Percentiles rank a stretch among this genome's conserved stretches.
Evolutionary conservation across 2,329 filamentous ascomycete species (phyloP).

Genomic region (Penicillium oxalicum): DNA sequence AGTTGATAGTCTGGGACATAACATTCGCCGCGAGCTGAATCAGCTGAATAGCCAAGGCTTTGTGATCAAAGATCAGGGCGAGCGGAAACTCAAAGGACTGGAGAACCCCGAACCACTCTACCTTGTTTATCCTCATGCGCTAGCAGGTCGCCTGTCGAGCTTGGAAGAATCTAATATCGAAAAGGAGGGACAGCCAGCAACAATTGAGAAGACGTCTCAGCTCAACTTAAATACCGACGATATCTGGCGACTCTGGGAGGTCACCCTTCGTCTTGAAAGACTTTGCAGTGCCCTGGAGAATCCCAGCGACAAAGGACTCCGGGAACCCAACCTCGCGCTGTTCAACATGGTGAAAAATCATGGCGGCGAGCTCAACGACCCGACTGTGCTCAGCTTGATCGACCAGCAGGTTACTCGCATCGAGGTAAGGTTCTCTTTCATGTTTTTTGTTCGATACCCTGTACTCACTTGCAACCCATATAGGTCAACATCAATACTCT

Average conservation of each 20-base stretch:
- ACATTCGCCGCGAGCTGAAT: conserved; percentile 81
- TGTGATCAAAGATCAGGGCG: conserved; percentile 92
- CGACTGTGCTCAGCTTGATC: conserved; percentile 80
- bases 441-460: neutral
- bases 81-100: conserved; percentile 90
- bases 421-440: conserved; percentile 59
- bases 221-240: conserved; percentile 77
- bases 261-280: conserved; percentile 86
- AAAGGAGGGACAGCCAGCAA: conserved; percentile 37
- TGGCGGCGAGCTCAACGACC: conserved; percentile 81
- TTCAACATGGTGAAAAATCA: conserved; percentile 66
- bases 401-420: conserved; percentile 94
- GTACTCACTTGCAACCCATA: conserved; percentile 15
- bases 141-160: conserved; percentile 61
- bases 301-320: conserved; percentile 56
- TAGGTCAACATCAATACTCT: conserved; percentile 78
- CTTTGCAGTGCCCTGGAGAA: conserved; percentile 84
- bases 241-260: conserved; percentile 84
- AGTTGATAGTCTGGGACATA: conserved; percentile 66
- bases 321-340: conserved; percentile 75
- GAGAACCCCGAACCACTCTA: conserved; percentile 97
- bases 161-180: conserved; percentile 43
- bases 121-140: conserved; percentile 84
- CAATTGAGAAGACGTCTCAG: conserved; percentile 56
- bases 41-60: conserved; percentile 87